Conservation (phyloP, 1,139 yeast species). For the Geotrichum fermentans region DNA sequence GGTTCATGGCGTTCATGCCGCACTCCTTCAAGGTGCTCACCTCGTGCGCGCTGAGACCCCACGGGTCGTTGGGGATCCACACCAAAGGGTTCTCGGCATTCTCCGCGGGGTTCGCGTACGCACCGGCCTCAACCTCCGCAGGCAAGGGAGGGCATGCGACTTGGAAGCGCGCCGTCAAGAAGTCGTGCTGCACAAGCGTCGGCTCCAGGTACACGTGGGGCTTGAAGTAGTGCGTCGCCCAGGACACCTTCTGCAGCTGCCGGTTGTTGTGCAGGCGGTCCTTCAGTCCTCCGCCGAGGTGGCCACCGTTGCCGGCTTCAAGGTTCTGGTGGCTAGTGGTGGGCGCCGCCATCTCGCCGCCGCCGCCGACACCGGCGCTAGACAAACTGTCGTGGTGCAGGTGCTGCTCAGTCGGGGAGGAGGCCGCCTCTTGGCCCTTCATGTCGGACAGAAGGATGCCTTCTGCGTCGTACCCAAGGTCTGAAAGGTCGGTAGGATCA, state of each 20-base stretch:
- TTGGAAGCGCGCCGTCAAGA: slow-evolving; percentile 44
- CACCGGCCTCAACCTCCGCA: slow-evolving; percentile 44
- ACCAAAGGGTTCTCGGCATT: slow-evolving; percentile 61
- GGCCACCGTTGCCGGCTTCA: background rate
- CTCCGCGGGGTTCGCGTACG: slow-evolving; percentile 73
- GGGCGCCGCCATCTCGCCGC: slow-evolving; percentile 2
- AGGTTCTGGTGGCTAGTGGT: slow-evolving; percentile 5
- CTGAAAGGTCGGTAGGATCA: background rate
- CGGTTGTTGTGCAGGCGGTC: background rate
- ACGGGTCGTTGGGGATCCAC: slow-evolving; percentile 85
- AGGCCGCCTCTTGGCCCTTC: background rate
- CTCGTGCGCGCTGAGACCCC: slow-evolving; percentile 66
- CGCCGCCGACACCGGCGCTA: background rate
- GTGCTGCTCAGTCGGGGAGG: background rate
- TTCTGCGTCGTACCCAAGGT: background rate
- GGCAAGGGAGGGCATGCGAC: slow-evolving; percentile 31
- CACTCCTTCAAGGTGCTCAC: slow-evolving; percentile 42
- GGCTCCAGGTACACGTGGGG: slow-evolving; percentile 58
- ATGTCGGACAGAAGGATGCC: slow-evolving; percentile 10
- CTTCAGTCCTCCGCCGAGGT: background rate
- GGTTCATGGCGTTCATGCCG: slow-evolving; percentile 57
- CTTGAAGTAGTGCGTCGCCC: slow-evolving; percentile 35
- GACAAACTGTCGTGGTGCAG: slow-evolving; percentile 5
- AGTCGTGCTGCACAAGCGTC: slow-evolving; percentile 28
- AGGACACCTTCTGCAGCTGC: slow-evolving; percentile 1